Evolutionary conservation across 2,329 filamentous ascomycete genomes (phyloP).

Genomic region (Alternaria consortialis): DNA sequence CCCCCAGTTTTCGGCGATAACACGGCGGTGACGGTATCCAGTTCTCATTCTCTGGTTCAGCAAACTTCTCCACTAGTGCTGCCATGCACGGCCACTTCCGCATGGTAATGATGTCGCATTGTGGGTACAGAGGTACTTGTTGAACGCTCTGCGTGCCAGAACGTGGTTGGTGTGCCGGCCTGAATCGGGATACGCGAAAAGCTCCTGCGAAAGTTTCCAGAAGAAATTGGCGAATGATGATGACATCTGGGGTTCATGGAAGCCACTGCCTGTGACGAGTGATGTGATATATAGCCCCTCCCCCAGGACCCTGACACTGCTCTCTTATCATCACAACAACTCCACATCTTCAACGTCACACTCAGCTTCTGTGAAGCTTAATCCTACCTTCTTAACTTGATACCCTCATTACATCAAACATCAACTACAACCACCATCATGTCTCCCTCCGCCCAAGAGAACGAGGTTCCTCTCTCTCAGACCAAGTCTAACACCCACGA

Average conservation of each 20-base stretch:
- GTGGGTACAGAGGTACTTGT: constrained; percentile 42
- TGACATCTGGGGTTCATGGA: constrained; percentile 27
- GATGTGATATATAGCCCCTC: constrained; percentile 37
- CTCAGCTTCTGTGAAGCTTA: constrained; percentile 16
- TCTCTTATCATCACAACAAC: constrained; percentile 10
- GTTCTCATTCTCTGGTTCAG: constrained; percentile 38
- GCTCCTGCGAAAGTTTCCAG: constrained; percentile 23
- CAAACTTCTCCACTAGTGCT: constrained; percentile 35
- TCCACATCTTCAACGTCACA: constrained; percentile 12
- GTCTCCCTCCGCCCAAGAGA: constrained; percentile 64
- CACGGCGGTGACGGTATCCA: constrained; percentile 38
- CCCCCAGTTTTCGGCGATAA: constrained; percentile 35
- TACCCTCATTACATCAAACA: constrained; percentile 7
- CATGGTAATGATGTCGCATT: constrained; percentile 38
- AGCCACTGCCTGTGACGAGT: constrained; percentile 8
- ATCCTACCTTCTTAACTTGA: constrained; percentile 10
- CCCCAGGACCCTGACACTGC: constrained; percentile 33
- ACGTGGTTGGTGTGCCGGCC: constrained; percentile 27
- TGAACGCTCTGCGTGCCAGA: constrained; percentile 24
- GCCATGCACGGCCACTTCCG: constrained; percentile 27
- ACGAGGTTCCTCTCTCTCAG: constrained; percentile 53
- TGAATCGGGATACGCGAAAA: constrained; percentile 32
- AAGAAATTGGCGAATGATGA: constrained; percentile 30
- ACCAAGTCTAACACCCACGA: constrained; percentile 44
- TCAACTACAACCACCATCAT: constrained; percentile 43